Conservation (phyloP, 83 land plant genomes). For the Thuja plicata region DNA sequence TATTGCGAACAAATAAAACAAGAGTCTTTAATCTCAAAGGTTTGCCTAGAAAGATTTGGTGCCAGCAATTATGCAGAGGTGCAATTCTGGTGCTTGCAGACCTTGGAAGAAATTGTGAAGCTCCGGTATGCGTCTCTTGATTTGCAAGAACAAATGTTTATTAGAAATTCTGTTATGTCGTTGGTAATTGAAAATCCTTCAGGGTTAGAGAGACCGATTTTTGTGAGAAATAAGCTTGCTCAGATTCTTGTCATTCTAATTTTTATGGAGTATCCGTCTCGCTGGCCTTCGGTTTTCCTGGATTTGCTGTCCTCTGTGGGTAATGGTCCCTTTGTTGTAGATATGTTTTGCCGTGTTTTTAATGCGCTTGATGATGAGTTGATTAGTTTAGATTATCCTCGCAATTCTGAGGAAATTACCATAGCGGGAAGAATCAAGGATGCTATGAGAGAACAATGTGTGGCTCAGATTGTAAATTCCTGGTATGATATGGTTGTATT, state of each 20-base stretch:
- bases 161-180: constrained; percentile 59
- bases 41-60: constrained; percentile 68
- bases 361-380: constrained; percentile 86
- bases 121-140: constrained; percentile 49
- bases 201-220: constrained; percentile 42
- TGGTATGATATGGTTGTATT: constrained; percentile 74
- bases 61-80: constrained; percentile 64
- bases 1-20: constrained; percentile 66
- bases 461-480: constrained; percentile 72
- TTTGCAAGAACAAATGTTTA: constrained; percentile 50
- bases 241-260: constrained; percentile 82
- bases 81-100: constrained; percentile 95
- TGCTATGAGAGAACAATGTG: constrained; percentile 92
- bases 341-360: constrained; percentile 84
- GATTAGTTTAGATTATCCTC: constrained; percentile 78
- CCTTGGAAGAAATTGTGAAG: constrained; percentile 67
- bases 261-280: constrained; percentile 74
- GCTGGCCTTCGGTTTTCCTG: constrained; percentile 80
- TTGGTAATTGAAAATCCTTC: constrained; percentile 31
- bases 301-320: constrained; percentile 54
- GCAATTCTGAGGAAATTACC: constrained; percentile 57
- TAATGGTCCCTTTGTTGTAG: constrained; percentile 71
- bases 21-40: constrained; percentile 44
- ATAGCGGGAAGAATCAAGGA: constrained; percentile 79
- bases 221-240: constrained; percentile 91